phyloP scores from a whole-genome alignment of 495 filamentous ascomycete genomes.

The Cercophora sp. region DNA sequence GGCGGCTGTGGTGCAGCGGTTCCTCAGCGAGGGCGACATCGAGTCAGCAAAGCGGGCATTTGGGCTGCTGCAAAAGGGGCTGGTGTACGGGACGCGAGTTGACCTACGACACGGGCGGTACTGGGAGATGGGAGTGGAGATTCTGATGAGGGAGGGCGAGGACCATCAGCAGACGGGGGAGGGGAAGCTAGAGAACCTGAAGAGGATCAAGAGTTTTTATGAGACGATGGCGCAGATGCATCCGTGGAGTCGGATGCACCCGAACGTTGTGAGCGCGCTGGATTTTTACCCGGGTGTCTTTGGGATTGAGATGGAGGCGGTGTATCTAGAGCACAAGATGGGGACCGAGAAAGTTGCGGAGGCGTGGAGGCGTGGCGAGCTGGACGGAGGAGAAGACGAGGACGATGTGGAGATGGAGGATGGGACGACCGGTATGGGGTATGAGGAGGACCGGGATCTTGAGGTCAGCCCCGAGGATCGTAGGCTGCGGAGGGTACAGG shows the following conservation, averaged over 20 bases:
- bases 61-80: conserved; percentile 30
- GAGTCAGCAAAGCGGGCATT: conserved; percentile 36
- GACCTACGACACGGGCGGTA: conserved; percentile 34
- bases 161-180: too few species aligned
- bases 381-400: background rate
- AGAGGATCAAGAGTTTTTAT: conserved; percentile 28
- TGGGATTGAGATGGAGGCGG: conserved; percentile 36
- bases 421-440: background rate
- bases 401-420: conserved; percentile 12
- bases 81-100: conserved; percentile 24
- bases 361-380: background rate
- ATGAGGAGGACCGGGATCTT: conserved; percentile 7
- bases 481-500: conserved; percentile 14
- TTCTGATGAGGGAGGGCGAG: conserved; percentile 40
- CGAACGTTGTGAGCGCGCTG: conserved; percentile 27
- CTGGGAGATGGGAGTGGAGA: conserved; percentile 43
- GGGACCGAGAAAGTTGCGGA: conserved; percentile 15
- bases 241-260: conserved; percentile 31
- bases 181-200: conserved; percentile 22
- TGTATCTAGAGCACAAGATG: conserved; percentile 24
- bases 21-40: conserved; percentile 37
- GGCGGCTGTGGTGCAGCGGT: conserved; percentile 30
- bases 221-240: conserved; percentile 35
- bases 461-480: too few species aligned
- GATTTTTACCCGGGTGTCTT: conserved; percentile 42